Evolutionary conservation across 2,329 filamentous ascomycete species (phyloP), one percentile per base, ranked within the genome.

Genomic region (Chlorencoelia australis): DNA sequence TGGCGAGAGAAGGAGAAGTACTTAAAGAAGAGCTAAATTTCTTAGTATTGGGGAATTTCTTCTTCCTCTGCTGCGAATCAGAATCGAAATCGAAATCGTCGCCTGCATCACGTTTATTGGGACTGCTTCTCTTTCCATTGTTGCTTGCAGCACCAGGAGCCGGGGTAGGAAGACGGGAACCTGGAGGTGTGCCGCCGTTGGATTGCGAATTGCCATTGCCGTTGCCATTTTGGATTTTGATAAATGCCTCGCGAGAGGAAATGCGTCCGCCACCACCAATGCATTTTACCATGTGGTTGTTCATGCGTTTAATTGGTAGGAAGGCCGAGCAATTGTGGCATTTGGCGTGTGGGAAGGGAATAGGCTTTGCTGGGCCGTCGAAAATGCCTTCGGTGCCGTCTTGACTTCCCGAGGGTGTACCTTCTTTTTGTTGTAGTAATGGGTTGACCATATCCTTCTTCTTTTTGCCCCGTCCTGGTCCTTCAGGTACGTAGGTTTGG

Each of bases 391-490:
- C 47, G 18, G 66, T 59, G 13, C 64, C 65, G 42, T 71, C 69
- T 46, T 63, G 60, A 33, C 63, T 61, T 48, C 65, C 60, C 60
- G 59, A 30, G 58, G 54, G 59, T 66, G 53, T 53, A 15, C 35
- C 39, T 33, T 50, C 48, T 34, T 49, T 52, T 35, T 49, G 45
- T 39, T 48, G 42, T 29, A 45, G 44, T 26, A 52, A 33, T 22
- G 48, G 47, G 37, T 73, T 76, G 56, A 77, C 73, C 64, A 78
- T 76, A 56, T 79, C 81, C 67, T 83, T 86, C 70, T 81, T 86
- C 66, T 82, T 83, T 64, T 82, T 83, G 63, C 82, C 83, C 63
- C 82, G 81, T 42, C 81, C 82, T 42, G 80, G 71, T 10, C 76
- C 76, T 15, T 80, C 79, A 13, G 76, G 77, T 10, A 83, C 78